Conservation (phyloP, 2,329 filamentous ascomycete species). For the Microdochium trichocladiopsis region DNA sequence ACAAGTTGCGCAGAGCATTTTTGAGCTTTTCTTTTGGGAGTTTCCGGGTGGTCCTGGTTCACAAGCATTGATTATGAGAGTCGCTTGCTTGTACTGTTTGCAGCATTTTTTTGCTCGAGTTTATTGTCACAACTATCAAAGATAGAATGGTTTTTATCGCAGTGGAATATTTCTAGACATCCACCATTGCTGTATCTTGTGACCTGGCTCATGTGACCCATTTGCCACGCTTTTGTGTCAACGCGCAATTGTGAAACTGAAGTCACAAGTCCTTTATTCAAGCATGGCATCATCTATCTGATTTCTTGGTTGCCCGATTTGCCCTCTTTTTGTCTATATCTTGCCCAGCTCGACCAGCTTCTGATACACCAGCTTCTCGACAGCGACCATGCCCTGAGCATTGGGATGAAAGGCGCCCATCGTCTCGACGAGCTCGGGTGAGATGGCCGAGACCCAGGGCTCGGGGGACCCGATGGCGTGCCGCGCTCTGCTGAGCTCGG, state of each 20-base stretch:
- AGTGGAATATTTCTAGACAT: too few species aligned
- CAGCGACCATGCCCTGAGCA: constrained; percentile 19
- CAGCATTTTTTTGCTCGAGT: background rate
- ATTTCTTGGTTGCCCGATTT: too few species aligned
- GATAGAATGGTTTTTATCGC: background rate
- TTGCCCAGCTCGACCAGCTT: constrained; percentile 12
- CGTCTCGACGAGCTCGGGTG: constrained; percentile 12
- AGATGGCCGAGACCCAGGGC: constrained; percentile 22
- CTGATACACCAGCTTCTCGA: constrained; percentile 14
- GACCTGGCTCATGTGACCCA: too few species aligned
- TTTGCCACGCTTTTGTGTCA: too few species aligned
- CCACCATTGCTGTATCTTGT: constrained; percentile 1
- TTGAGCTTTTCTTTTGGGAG: background rate
- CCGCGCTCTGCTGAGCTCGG: constrained; percentile 10
- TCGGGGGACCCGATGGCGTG: constrained; percentile 18
- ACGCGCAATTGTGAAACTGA: too few species aligned
- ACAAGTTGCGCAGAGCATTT: background rate
- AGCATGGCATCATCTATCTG: too few species aligned
- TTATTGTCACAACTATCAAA: too few species aligned
- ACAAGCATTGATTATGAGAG: background rate
- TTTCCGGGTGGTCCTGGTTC: background rate
- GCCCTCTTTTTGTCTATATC: too few species aligned
- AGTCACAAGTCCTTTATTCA: too few species aligned
- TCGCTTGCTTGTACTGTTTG: background rate
- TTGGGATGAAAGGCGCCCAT: constrained; percentile 20